phyloP scores from a whole-genome alignment of 176 grass and related monocot genomes.

The Poa annua region DNA sequence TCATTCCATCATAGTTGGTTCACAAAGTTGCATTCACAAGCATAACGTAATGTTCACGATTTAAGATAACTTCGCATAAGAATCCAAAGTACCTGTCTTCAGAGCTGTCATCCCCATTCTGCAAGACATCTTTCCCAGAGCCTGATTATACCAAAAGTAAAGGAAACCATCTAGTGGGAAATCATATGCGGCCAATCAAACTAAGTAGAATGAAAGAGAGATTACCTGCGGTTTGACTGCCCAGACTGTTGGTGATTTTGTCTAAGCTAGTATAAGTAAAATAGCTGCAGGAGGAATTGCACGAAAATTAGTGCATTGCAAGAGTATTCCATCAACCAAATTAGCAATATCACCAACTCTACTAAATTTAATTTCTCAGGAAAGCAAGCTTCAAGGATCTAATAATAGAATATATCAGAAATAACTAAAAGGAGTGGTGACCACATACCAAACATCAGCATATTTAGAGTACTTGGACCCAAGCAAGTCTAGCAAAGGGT shows the following conservation, averaged over 20 bases:
- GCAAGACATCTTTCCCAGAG: constrained; percentile 39
- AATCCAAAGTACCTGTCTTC: constrained; percentile 53
- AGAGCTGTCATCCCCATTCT: constrained; percentile 37
- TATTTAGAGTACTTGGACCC: constrained; percentile 73
- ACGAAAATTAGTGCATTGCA: constrained; percentile 24
- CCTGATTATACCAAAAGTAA: constrained; percentile 42
- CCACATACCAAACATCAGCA: constrained; percentile 78
- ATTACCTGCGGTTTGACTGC: constrained; percentile 56
- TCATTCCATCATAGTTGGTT: background rate
- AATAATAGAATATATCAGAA: background rate
- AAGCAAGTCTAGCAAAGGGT: constrained; percentile 74
- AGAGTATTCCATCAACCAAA: background rate
- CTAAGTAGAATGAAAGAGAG: background rate
- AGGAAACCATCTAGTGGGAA: constrained; percentile 27
- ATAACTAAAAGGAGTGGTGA: constrained; percentile 7
- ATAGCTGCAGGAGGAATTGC: constrained; percentile 59
- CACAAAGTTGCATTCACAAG: background rate
- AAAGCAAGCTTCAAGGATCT: constrained; percentile 16
- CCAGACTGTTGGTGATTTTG: constrained; percentile 67
- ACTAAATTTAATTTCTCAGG: background rate
- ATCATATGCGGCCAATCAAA: background rate
- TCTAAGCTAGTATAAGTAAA: constrained; percentile 89
- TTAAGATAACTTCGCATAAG: background rate
- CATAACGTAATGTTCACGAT: background rate
- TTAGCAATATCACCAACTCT: background rate